Evolutionary conservation across 768 basidiomycete genomes (phyloP), one percentile per base, ranked within the genome.

Genomic region (Coprinopsis marcescibilis): DNA sequence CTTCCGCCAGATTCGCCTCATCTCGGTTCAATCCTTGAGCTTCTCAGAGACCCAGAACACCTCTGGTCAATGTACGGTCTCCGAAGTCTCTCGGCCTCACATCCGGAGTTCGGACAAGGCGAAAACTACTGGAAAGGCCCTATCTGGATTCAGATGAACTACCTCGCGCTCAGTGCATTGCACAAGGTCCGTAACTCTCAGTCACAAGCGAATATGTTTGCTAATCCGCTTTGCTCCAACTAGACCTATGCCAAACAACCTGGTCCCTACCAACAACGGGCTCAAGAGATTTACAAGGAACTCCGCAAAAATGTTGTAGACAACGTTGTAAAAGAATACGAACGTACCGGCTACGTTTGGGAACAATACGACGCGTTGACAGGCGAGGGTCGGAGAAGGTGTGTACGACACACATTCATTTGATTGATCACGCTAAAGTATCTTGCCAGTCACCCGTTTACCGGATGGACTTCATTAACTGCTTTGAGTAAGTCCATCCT

Each of bases 121-220:
- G 94, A 98, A 65, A 89, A 98, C 67, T 98, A 98, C 64, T 98
- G 94, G 94, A 85, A 85, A 57, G 93, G 95, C 1, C 89, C 94
- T 2, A 86, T 98, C 40, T 97, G 94, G 94, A 77, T 96, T 29
- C 94, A 91, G 63, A 94, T 98, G 87, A 97, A 98, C 65, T 98
- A 92, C 60, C 75, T 98, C 51, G 82, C 85, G 13, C 69, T 98
- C 43, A 73, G 79, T 21, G 78, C 91, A 11, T 65, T 98, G 48
- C 72, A 90, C 60, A 86, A 83, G 65, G 90, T 88, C 23, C 46
- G 68, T 54, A 14, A 23, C 15, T 35, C 12, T 26, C 17, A 8
- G 38, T 3, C 45, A n/a, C n/a, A n/a, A n/a, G n/a, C n/a, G n/a
- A n/a, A n/a, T n/a, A n/a, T 34, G 21, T 27, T 40, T 25, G 26